phyloP scores from a whole-genome alignment of 1,284 basidiomycete genomes.

The Coniferiporia sulphurascens region DNA sequence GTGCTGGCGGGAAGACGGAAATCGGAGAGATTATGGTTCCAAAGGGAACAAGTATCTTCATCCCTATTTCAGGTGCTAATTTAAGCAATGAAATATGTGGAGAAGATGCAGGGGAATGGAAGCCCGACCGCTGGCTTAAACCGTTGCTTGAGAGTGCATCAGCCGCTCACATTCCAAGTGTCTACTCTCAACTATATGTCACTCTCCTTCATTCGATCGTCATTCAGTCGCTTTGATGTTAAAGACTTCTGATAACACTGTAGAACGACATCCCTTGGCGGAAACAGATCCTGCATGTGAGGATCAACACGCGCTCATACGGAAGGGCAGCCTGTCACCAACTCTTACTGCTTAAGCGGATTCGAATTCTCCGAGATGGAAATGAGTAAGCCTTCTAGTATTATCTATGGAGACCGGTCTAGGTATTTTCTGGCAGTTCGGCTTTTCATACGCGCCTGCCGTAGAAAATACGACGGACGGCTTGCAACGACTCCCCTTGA shows the following conservation, averaged over 20 bases:
- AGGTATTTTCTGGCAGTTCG: conserved; percentile 13
- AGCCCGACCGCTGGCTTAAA: conserved; percentile 16
- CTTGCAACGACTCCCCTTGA: conserved; percentile 6
- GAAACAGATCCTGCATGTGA: conserved; percentile 18
- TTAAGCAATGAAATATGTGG: conserved; percentile 14
- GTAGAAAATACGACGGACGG: background rate
- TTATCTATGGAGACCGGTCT: conserved; percentile 8
- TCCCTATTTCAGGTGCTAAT: conserved; percentile 12
- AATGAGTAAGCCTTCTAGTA: background rate
- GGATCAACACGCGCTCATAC: background rate
- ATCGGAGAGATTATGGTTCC: conserved; percentile 14
- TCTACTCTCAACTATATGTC: conserved; percentile 12
- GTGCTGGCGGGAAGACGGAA: conserved; percentile 9
- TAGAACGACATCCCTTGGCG: conserved; percentile 20
- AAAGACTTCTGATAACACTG: no score
- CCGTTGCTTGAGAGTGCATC: conserved; percentile 6
- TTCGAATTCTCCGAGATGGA: conserved; percentile 12
- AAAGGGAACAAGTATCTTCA: conserved; percentile 5
- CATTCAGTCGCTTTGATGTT: background rate
- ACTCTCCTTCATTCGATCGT: background rate
- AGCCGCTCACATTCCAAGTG: conserved; percentile 7
- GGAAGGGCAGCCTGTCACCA: conserved; percentile 4
- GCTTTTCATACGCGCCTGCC: background rate
- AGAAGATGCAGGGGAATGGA: conserved; percentile 15
- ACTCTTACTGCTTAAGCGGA: background rate